Base-by-base conservation (phyloP, 345 rosid genomes). In the Carallia pectinifolia region DNA sequence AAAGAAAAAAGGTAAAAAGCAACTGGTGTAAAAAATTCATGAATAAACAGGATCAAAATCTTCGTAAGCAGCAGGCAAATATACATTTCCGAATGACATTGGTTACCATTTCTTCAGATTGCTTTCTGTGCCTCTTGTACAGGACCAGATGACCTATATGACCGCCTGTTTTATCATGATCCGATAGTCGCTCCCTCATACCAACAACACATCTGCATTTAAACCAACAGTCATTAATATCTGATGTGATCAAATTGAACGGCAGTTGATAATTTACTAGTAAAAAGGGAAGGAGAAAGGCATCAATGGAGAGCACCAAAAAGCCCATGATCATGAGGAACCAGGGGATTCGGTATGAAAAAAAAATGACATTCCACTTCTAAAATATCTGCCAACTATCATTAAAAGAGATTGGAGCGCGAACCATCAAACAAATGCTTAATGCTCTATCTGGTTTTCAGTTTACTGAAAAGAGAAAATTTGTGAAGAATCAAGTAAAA, bases 161-260 rank as follows among this genome's bases (percentile, higher is more conserved):
- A 38, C 8, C 66, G 17, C 61, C 47, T 38, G 36, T 38, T 55
- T 70, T 73, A 13, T 10, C 54, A 9, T 67, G 75, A 68, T 62
- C 65, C 6, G n/a, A 3, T 17, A 73, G 38, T 61, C 54, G 19
- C 38, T 50, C 68, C 50, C 40, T 63, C 54, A 53, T 36, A 61
- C 71, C 83, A 64, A 79, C 44, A 53, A 79, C 37, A 58, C 78
- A 78, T 64, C 81, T 84, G 72, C 79, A 75, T 58, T 37, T n/a
- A 37, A 29, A 69, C 38, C 50, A 67, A 62, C 59, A 50, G 59
- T 38, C 69, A 71, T 55, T 55, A 12, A n/a, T 23, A 55, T 55
- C 31, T 23, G 23, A 19, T 55, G 13, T 55, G 7, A 19, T 7
- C 23, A 23, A 30, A 29, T 19, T n/a, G 59, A 30, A 54, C 23